These are phyloP conservation scores for Erythrophleum ivorense DNA, from an alignment of 331 rosid species.

Conservation along the genomic window DNA sequence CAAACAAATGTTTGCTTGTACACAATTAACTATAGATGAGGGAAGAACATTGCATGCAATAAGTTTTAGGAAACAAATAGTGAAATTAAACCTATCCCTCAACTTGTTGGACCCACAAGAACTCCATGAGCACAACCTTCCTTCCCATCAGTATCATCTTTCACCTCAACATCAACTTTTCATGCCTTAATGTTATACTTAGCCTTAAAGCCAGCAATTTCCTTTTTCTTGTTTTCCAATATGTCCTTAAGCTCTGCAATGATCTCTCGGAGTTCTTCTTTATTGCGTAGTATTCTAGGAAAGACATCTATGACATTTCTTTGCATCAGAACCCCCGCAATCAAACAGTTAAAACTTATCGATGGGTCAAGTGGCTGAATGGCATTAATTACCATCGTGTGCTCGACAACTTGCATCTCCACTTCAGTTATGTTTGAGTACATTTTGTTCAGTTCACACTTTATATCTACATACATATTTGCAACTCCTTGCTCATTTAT, in stretches of 20 bases:
- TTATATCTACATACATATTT: constrained; percentile 57
- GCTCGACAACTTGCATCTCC: constrained; percentile 71
- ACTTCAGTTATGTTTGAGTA: constrained; percentile 70
- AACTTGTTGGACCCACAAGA: constrained; percentile 58
- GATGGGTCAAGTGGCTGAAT: constrained; percentile 67
- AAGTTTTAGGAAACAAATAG: no score
- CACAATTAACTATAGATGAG: no score
- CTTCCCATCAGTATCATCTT: constrained; percentile 52
- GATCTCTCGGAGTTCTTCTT: constrained; percentile 64
- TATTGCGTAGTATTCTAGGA: constrained; percentile 68
- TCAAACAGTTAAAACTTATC: constrained; percentile 62
- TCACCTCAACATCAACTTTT: constrained; percentile 50
- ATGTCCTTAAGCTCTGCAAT: constrained; percentile 57
- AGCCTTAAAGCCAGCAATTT: constrained; percentile 62
- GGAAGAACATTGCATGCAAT: no score
- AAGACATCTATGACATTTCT: constrained; percentile 61
- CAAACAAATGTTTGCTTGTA: no score
- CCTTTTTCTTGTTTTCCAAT: constrained; percentile 25
- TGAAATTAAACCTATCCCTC: no score
- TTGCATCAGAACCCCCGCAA: constrained; percentile 67
- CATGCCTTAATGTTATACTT: constrained; percentile 63
- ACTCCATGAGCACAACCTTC: constrained; percentile 55
- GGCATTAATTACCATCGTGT: constrained; percentile 60
- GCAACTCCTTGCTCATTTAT: constrained; percentile 62
- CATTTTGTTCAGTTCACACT: constrained; percentile 66